A percentile compares a stretch with the other conserved stretches of the same genome.
These are phyloP conservation scores for Stropharia rugosoannulata DNA, from an alignment of 768 basidiomycete genomes.

Conservation along the genomic window DNA sequence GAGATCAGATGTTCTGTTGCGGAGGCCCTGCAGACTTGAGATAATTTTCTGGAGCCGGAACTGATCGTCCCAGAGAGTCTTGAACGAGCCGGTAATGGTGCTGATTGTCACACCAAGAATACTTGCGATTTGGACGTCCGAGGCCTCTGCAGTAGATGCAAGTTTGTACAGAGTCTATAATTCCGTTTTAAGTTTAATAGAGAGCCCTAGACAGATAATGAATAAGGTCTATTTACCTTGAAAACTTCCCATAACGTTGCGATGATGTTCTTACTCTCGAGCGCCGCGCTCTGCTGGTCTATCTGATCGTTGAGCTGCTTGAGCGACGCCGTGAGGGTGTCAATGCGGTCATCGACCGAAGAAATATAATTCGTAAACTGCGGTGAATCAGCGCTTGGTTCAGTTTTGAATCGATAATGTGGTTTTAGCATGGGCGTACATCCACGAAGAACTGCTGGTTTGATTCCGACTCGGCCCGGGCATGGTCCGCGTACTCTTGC, in stretches of 20 bases:
- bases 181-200: too few species aligned
- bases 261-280: not conserved
- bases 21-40: not conserved
- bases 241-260: not conserved
- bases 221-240: not conserved
- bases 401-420: not conserved
- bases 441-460: not conserved
- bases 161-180: not conserved
- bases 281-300: not conserved
- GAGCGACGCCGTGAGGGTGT: not conserved
- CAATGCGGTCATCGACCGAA: not conserved
- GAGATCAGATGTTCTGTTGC: not conserved
- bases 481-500: not conserved
- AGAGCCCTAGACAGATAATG: too few species aligned
- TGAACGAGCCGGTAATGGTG: not conserved
- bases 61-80: not conserved
- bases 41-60: not conserved
- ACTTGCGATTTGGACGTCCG: not conserved
- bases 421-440: not conserved
- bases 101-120: not conserved
- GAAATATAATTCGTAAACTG: not conserved
- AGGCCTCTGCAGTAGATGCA: not conserved
- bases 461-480: not conserved
- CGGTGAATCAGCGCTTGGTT: not conserved
- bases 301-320: not conserved